phyloP scores from a whole-genome alignment of 1,139 yeast genomes.

The Kodamaea sp. region DNA sequence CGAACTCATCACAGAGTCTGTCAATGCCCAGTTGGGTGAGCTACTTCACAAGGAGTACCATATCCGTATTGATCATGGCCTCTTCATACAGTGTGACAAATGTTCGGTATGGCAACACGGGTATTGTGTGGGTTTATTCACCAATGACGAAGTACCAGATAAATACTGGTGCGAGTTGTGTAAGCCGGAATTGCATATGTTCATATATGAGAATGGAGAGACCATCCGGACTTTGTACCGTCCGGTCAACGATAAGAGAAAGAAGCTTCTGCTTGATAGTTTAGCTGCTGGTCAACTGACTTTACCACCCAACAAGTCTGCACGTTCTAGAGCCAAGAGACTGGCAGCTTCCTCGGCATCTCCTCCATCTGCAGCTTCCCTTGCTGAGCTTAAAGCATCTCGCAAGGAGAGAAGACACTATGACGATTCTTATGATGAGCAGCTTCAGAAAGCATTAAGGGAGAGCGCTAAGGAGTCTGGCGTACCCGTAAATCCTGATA shows the following conservation, averaged over 20 bases:
- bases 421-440: conserved; percentile 66
- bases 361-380: conserved; percentile 16
- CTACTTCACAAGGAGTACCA: conserved; percentile 52
- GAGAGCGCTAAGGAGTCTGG: conserved; percentile 60
- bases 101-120: conserved; percentile 99
- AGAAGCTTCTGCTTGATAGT: conserved; percentile 37
- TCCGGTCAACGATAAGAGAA: conserved; percentile 49
- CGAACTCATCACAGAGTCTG: conserved; percentile 50
- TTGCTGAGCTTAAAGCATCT: conserved; percentile 23
- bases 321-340: conserved; percentile 16
- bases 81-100: conserved; percentile 85
- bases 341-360: conserved; percentile 12
- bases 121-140: conserved; percentile 81
- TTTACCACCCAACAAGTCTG: conserved; percentile 10
- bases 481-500: conserved; percentile 13
- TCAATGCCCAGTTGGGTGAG: conserved; percentile 42
- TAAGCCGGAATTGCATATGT: conserved; percentile 75
- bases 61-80: conserved; percentile 72
- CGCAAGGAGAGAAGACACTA: conserved; percentile 38
- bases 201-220: conserved; percentile 37
- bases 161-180: conserved; percentile 93
- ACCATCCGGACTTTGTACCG: conserved; percentile 46
- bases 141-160: conserved; percentile 79
- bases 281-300: conserved; percentile 17
- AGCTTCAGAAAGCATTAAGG: conserved; percentile 66